Evolutionary conservation across 2,329 filamentous ascomycete species (phyloP).

Genomic region (Camillea tinctor): DNA sequence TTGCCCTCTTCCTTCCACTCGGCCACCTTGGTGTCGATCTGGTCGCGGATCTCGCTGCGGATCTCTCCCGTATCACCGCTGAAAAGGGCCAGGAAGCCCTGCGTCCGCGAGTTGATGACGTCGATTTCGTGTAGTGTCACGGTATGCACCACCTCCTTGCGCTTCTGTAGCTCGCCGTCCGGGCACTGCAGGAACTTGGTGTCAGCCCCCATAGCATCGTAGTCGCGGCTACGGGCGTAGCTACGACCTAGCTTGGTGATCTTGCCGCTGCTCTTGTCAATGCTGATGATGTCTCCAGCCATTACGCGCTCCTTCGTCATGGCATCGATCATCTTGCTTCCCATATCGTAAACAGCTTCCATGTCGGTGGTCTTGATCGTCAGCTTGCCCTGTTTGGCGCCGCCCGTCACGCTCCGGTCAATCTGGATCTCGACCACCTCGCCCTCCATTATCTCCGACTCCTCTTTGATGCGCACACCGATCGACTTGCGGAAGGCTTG

Average conservation of each 20-base stretch:
- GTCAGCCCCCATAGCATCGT: conserved; percentile 98
- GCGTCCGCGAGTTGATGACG: conserved; percentile 98
- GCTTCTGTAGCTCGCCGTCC: conserved; percentile 94
- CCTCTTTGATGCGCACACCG: conserved; percentile 96
- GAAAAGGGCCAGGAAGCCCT: conserved; percentile 95
- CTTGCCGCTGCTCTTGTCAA: conserved; percentile 97
- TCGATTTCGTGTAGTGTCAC: conserved; percentile 98
- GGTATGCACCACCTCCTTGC: conserved; percentile 95
- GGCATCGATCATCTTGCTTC: conserved; percentile 98
- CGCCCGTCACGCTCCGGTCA: conserved; percentile 92
- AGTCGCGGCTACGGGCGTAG: conserved; percentile 92
- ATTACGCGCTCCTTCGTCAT: conserved; percentile 99
- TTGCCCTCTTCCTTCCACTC: conserved; percentile 99
- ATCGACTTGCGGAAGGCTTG: conserved; percentile 99
- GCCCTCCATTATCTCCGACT: conserved; percentile 98
- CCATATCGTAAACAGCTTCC: conserved; percentile 99
- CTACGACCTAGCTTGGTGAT: conserved; percentile 96
- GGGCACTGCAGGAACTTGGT: conserved; percentile 98
- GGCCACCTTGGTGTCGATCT: conserved; percentile 98
- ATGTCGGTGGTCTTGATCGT: conserved; percentile 99
- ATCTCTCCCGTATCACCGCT: conserved; percentile 98
- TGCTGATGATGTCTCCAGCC: conserved; percentile 96
- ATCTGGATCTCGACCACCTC: conserved; percentile 99
- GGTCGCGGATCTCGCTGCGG: conserved; percentile 91
- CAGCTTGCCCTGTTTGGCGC: conserved; percentile 97